phyloP scores from a whole-genome alignment of 164 flowering plant species.

The Umbellularia californica region DNA sequence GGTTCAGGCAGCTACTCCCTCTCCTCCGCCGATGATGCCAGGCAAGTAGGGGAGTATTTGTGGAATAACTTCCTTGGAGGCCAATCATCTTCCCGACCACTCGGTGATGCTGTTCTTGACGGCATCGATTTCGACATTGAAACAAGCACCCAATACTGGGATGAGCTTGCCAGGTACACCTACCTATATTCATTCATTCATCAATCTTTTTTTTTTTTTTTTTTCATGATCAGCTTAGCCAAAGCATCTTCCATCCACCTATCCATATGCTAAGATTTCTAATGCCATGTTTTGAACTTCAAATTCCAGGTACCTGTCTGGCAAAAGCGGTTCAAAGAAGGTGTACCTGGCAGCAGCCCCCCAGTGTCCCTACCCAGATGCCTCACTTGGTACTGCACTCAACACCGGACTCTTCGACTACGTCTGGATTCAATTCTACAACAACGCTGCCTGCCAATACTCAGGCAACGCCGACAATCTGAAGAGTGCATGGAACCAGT shows the following conservation, averaged over 20 bases:
- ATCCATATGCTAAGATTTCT: too few relatives aligned
- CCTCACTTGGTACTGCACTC: conserved; percentile 9
- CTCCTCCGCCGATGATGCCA: conserved; percentile 1
- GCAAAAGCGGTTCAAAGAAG: conserved; percentile 3
- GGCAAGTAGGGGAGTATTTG: neutral
- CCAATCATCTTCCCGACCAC: conserved; percentile 4
- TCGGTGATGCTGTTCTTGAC: conserved; percentile 8
- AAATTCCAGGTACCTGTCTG: neutral
- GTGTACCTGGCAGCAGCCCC: conserved; percentile 29
- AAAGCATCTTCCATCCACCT: too few relatives aligned
- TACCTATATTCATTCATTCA: too few relatives aligned
- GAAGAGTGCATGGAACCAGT: neutral
- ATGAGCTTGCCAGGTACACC: neutral
- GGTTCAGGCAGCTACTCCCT: conserved; percentile 3
- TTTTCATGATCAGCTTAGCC: too few relatives aligned
- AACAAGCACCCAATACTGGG: neutral
- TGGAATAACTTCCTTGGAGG: conserved; percentile 14
- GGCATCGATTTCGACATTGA: conserved; percentile 13
- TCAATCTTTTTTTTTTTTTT: too few relatives aligned
- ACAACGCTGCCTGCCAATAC: conserved; percentile 13
- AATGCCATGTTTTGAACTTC: too few relatives aligned
- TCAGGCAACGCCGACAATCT: neutral
- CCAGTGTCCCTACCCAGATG: conserved; percentile 26
- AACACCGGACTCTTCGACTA: conserved; percentile 28
- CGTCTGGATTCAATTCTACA: conserved; percentile 34